Percentiles rank a stretch among this genome's conserved stretches.
Evolutionary conservation across 2,329 filamentous ascomycete species (phyloP).

Genomic region (Neurospora crassa): DNA sequence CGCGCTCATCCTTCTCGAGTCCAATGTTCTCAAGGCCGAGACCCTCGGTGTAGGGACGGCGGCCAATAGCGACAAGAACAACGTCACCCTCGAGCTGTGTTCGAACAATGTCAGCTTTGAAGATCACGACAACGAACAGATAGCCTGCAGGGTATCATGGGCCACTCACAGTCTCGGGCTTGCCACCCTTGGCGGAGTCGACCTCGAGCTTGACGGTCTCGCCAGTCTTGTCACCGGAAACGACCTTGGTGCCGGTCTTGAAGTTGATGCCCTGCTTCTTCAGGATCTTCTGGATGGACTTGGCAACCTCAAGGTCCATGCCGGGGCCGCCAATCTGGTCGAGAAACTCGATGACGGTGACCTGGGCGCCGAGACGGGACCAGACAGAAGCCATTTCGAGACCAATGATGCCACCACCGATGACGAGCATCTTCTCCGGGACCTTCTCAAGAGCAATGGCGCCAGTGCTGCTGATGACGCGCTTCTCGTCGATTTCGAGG

Average conservation of each 20-base stretch:
- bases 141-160: neutral
- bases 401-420: conserved; percentile 97
- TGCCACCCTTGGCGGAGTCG: conserved; percentile 92
- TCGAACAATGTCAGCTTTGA: conserved; percentile 8
- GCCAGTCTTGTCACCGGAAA: conserved; percentile 70
- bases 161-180: conserved; percentile 70
- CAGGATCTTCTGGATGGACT: conserved; percentile 84
- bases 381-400: conserved; percentile 98
- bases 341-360: conserved; percentile 95
- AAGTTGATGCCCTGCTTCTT: conserved; percentile 97
- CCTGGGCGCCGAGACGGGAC: conserved; percentile 86
- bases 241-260: conserved; percentile 94
- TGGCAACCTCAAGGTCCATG: conserved; percentile 92
- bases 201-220: conserved; percentile 73
- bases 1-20: conserved; percentile 83
- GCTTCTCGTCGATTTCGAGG: conserved; percentile 93
- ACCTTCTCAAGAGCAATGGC: conserved; percentile 84
- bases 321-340: conserved; percentile 94
- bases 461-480: conserved; percentile 91
- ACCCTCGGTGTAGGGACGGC: conserved; percentile 85
- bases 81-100: conserved; percentile 81
- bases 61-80: conserved; percentile 92
- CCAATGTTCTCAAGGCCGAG: conserved; percentile 92
- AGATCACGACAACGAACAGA: neutral
- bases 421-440: conserved; percentile 93